Conservation (phyloP, 805 yeast species). For the Zygoascus biomembranicola region DNA sequence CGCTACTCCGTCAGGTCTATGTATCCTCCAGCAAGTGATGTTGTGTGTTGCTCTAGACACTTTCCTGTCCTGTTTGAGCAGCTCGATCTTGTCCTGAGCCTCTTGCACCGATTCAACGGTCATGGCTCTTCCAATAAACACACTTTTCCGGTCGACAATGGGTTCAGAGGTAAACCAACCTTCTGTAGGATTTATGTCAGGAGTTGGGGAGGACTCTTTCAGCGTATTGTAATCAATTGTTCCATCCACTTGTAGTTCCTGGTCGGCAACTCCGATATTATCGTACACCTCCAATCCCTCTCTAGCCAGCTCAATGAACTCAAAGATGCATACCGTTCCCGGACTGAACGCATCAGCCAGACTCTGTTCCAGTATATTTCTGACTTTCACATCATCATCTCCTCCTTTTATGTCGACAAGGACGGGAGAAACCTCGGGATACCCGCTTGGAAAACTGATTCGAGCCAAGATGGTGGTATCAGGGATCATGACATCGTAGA, state of each 20-base stretch:
- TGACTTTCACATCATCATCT: slow-evolving; percentile 25
- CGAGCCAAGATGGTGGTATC: slow-evolving; percentile 55
- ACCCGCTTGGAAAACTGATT: slow-evolving; percentile 59
- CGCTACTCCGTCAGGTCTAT: slow-evolving; percentile 42
- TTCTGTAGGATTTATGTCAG: slow-evolving; percentile 39
- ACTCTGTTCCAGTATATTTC: slow-evolving; percentile 40
- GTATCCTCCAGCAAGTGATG: slow-evolving; percentile 82
- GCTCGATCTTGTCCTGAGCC: slow-evolving; percentile 44
- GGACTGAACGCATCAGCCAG: slow-evolving; percentile 43
- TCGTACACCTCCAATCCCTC: slow-evolving; percentile 31
- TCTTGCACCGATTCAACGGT: slow-evolving; percentile 58
- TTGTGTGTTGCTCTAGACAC: slow-evolving; percentile 65
- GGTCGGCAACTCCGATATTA: slow-evolving; percentile 22
- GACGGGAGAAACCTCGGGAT: slow-evolving; percentile 62
- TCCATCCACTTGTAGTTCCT: slow-evolving; percentile 14
- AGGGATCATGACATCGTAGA: slow-evolving; percentile 50
- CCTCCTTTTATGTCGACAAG: slow-evolving; percentile 46
- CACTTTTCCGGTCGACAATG: slow-evolving; percentile 73
- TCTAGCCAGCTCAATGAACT: slow-evolving; percentile 47
- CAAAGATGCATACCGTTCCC: slow-evolving; percentile 75
- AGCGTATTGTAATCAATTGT: slow-evolving; percentile 17
- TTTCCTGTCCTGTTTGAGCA: slow-evolving; percentile 55
- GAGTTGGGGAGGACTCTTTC: slow-evolving; percentile 6
- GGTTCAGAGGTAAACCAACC: slow-evolving; percentile 79
- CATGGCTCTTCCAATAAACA: slow-evolving; percentile 71